Evolutionary conservation across 257 asterid species (phyloP).

Genomic region (Plantago ovata): DNA sequence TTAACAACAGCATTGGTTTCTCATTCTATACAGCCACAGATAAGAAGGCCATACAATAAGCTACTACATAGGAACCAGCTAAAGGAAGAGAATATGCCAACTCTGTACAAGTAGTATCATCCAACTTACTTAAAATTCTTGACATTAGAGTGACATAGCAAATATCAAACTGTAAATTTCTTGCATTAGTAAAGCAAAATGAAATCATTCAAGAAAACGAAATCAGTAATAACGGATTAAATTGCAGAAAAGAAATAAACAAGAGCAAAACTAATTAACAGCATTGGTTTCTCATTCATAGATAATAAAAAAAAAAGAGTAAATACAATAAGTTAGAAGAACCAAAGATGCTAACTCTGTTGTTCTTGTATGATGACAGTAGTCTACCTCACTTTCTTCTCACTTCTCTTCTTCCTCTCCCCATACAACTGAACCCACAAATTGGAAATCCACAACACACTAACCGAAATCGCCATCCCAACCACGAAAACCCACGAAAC

Average conservation of each 20-base stretch:
- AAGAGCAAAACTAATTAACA: conserved; percentile 17
- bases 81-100: neutral
- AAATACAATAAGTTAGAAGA: conserved; percentile 16
- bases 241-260: neutral
- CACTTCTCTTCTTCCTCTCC: conserved; percentile 35
- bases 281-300: conserved; percentile 16
- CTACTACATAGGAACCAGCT: no score
- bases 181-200: no score
- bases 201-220: neutral
- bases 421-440: conserved; percentile 65
- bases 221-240: no score
- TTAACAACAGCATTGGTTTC: no score
- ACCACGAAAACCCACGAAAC: conserved; percentile 75
- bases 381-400: conserved; percentile 44
- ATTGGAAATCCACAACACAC: conserved; percentile 75
- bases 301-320: conserved; percentile 6
- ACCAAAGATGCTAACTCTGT: neutral
- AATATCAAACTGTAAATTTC: neutral
- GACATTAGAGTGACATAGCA: conserved; percentile 4
- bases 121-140: neutral
- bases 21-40: no score
- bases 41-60: no score
- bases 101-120: neutral
- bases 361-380: neutral
- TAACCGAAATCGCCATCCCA: conserved; percentile 61